phyloP scores from a whole-genome alignment of 352 stramenopile species.

The Phytophthora constricta region DNA sequence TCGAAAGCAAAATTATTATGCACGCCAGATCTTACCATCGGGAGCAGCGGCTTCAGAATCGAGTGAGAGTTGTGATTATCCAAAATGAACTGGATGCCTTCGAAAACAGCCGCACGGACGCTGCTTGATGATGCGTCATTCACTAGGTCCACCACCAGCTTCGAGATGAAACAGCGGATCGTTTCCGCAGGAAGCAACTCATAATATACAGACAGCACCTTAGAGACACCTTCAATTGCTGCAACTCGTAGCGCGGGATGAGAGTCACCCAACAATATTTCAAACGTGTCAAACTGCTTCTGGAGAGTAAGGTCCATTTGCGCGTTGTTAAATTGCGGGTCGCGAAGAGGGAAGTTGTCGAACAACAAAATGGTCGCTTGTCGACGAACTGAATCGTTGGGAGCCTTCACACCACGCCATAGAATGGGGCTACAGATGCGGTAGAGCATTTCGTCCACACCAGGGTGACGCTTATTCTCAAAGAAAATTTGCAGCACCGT shows the following conservation, averaged over 20 bases:
- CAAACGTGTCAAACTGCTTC: constrained; percentile 87
- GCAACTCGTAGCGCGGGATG: constrained; percentile 80
- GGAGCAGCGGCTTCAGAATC: constrained; percentile 84
- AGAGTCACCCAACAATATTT: constrained; percentile 76
- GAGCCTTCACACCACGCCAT: constrained; percentile 84
- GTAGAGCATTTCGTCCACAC: constrained; percentile 88
- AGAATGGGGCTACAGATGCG: constrained; percentile 84
- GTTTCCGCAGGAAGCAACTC: constrained; percentile 82
- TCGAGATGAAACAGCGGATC: constrained; percentile 84
- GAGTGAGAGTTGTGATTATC: constrained; percentile 89
- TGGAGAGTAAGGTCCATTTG: constrained; percentile 77
- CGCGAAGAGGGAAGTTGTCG: constrained; percentile 84
- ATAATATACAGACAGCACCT: constrained; percentile 87
- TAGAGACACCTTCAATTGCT: constrained; percentile 81
- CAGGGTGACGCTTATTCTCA: constrained; percentile 82
- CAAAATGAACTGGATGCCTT: constrained; percentile 86
- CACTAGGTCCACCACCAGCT: constrained; percentile 82
- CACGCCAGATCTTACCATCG: constrained; percentile 58
- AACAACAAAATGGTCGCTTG: constrained; percentile 86
- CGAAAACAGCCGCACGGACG: constrained; percentile 85
- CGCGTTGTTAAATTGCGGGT: constrained; percentile 79
- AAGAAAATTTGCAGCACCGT: constrained; percentile 86
- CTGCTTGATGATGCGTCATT: constrained; percentile 78
- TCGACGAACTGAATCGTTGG: constrained; percentile 83
- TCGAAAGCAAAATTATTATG: not conserved